Conservation (phyloP, 192 early-diverging fungal species). For the Coemansia sp. region DNA sequence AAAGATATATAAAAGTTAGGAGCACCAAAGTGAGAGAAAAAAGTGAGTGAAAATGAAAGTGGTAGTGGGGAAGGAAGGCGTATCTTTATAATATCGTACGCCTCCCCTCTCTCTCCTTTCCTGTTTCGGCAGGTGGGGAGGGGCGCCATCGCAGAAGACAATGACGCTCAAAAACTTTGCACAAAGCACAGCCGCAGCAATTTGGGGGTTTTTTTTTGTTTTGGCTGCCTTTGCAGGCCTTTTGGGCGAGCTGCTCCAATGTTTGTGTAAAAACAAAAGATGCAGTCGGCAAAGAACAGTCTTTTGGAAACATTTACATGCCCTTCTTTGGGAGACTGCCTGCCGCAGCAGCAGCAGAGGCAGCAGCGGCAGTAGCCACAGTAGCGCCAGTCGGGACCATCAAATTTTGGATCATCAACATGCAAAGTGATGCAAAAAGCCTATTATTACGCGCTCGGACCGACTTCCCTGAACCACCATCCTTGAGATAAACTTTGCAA, state of each 20-base stretch:
- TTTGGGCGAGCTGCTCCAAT: not conserved
- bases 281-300: not conserved
- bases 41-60: not conserved
- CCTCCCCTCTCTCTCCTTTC: slow-evolving; percentile 5
- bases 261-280: not conserved
- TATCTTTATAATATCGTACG: not conserved
- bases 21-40: not conserved
- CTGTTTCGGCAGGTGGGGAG: not conserved
- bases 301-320: not conserved
- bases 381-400: not conserved
- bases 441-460: not conserved
- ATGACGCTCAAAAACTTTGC: not conserved
- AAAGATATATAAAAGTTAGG: not conserved
- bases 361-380: not conserved
- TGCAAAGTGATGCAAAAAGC: not conserved
- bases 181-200: slow-evolving; percentile 10
- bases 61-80: not conserved
- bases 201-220: not conserved
- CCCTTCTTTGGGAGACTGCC: not conserved
- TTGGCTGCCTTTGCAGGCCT: not conserved
- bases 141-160: slow-evolving; percentile 7
- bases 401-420: not conserved
- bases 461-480: not conserved
- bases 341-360: not conserved
- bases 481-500: not conserved